Evolutionary conservation across 78 protist species (phyloP).

Genomic region (Speleostelium caveatum): DNA sequence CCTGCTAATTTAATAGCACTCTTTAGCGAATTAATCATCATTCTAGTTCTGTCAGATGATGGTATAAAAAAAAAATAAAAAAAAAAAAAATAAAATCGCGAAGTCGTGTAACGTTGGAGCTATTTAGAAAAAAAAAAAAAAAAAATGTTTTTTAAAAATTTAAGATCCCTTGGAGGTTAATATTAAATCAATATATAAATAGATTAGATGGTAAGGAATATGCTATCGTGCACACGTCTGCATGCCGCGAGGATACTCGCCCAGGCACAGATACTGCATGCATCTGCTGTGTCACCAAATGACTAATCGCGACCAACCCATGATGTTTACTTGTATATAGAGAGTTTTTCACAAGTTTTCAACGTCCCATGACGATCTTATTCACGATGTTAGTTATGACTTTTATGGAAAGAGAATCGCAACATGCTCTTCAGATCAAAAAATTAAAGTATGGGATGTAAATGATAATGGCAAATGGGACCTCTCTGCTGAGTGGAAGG

Average conservation of each 20-base stretch:
- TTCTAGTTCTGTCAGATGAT: neutral
- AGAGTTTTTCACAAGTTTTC: constrained; percentile 73
- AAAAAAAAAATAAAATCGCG: neutral
- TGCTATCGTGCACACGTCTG: too few relatives aligned
- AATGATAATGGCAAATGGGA: constrained; percentile 67
- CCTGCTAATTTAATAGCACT: neutral
- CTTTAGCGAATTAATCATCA: neutral
- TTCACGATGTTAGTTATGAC: constrained; percentile 88
- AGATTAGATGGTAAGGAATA: too few relatives aligned
- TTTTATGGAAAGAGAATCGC: constrained; percentile 90
- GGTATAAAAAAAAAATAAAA: neutral
- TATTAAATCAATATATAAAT: too few relatives aligned
- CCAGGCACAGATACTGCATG: too few relatives aligned
- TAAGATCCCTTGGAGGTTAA: too few relatives aligned
- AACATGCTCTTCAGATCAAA: constrained; percentile 87
- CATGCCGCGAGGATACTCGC: too few relatives aligned
- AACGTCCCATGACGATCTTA: constrained; percentile 82
- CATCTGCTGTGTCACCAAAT: too few relatives aligned
- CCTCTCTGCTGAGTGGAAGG: constrained; percentile 78
- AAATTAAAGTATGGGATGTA: constrained; percentile 81
- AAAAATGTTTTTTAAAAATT: neutral
- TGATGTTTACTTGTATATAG: too few relatives aligned
- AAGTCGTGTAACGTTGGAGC: too few relatives aligned
- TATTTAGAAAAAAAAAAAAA: neutral
- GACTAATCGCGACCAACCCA: too few relatives aligned